Conservation (phyloP, 352 stramenopile species). For the Globisporangium viniferum region DNA sequence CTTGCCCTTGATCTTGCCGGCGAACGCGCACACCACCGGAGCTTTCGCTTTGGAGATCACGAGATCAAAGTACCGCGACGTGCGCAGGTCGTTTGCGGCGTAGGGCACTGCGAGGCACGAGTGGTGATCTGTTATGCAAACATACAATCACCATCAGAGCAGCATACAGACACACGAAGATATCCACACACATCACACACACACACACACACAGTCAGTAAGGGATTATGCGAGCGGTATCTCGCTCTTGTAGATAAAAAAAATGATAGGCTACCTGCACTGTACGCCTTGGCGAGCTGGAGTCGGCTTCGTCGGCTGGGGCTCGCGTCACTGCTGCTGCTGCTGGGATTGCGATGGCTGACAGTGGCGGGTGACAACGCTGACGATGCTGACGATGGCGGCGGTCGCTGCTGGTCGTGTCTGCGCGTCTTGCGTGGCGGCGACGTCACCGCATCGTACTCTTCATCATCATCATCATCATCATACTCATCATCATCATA, state of each 20-base stretch:
- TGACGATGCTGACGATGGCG: neutral
- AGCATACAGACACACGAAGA: neutral
- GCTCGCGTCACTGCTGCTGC: neutral
- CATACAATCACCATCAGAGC: neutral
- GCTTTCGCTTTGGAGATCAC: conserved; percentile 61
- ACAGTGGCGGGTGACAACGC: neutral
- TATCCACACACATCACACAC: neutral
- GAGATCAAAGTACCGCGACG: conserved; percentile 56
- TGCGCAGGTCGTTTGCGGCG: conserved; percentile 38
- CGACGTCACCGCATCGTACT: neutral
- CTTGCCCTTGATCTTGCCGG: conserved; percentile 64
- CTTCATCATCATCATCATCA: neutral
- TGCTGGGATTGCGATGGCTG: neutral
- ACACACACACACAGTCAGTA: neutral
- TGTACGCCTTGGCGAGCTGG: neutral
- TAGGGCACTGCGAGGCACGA: conserved; percentile 62
- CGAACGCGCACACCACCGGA: conserved; percentile 54
- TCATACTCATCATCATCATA: neutral
- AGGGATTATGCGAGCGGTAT: neutral
- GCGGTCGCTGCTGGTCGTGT: neutral
- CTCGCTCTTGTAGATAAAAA: neutral
- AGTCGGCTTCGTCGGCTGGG: neutral
- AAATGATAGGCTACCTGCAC: neutral
- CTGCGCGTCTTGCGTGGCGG: conserved; percentile 8
- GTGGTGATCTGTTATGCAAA: conserved; percentile 18